Evolutionary conservation across 2,329 filamentous ascomycete species (phyloP).

Genomic region (Colletotrichum sansevieriae): DNA sequence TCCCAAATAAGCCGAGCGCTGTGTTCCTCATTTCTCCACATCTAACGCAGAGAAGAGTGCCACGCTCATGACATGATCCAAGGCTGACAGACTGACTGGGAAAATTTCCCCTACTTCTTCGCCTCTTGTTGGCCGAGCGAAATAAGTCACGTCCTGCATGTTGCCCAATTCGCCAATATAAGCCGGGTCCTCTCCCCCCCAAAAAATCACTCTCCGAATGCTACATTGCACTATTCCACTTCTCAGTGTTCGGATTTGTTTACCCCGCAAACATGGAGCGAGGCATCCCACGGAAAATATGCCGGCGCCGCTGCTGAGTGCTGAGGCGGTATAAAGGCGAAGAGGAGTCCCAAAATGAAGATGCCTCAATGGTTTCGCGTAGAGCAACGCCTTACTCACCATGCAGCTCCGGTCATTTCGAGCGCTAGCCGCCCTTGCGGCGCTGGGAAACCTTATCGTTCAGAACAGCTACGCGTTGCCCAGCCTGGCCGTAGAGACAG

Average conservation of each 20-base stretch:
- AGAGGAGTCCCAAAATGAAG: not conserved
- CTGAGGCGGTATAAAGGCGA: not conserved
- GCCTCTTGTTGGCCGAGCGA: no score
- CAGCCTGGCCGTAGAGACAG: not conserved
- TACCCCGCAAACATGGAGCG: slow-evolving; percentile 16
- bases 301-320: not conserved
- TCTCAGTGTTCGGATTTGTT: not conserved
- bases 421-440: slow-evolving; percentile 7
- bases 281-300: slow-evolving; percentile 1
- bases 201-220: slow-evolving; percentile 2
- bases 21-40: no score
- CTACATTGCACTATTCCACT: slow-evolving; percentile 1
- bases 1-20: no score
- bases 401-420: slow-evolving; percentile 11
- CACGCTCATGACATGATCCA: no score
- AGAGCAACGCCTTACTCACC: slow-evolving; percentile 3
- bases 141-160: no score
- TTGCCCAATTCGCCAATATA: no score
- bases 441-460: not conserved
- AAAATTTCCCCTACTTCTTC: no score
- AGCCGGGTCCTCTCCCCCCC: not conserved
- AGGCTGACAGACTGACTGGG: no score
- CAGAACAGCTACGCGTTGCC: slow-evolving; percentile 9
- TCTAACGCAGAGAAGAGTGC: no score
- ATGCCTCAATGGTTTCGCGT: not conserved